Conservation (phyloP, 345 rosid species). For the Cardamine chenopodiifolia region DNA sequence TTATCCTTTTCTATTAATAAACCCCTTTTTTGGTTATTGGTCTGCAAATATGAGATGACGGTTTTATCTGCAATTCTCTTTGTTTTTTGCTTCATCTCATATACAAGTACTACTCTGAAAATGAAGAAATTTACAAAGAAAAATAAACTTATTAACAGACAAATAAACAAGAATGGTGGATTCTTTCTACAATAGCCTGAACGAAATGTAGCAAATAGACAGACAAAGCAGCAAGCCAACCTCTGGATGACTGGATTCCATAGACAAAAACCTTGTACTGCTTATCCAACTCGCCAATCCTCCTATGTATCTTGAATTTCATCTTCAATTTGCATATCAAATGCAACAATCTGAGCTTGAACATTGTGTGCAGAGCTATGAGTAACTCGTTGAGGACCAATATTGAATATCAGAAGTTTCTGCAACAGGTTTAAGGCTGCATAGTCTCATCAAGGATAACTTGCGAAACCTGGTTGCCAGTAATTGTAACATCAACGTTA, state of each 20-base stretch:
- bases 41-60: background rate
- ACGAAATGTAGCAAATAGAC: background rate
- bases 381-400: conserved; percentile 4
- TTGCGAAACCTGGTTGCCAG: conserved; percentile 6
- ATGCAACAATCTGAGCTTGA: conserved; percentile 2
- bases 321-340: background rate
- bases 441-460: background rate
- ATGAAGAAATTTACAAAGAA: background rate
- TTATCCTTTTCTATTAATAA: background rate
- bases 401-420: conserved; percentile 1
- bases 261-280: background rate
- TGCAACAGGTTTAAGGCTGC: conserved; percentile 2
- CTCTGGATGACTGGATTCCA: background rate
- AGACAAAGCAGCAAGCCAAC: background rate
- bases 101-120: background rate
- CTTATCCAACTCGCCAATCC: conserved; percentile 6
- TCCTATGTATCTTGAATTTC: background rate
- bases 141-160: background rate
- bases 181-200: conserved; percentile 2
- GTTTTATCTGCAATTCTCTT: background rate
- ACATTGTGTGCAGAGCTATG: conserved; percentile 4
- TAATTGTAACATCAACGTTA: conserved; percentile 6
- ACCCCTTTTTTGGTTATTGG: background rate
- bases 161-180: conserved; percentile 15
- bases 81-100: background rate